A percentile compares a stretch with the other conserved stretches of the same genome.
Conservation (phyloP, 257 asterid genomes). For the Salvia splendens region DNA sequence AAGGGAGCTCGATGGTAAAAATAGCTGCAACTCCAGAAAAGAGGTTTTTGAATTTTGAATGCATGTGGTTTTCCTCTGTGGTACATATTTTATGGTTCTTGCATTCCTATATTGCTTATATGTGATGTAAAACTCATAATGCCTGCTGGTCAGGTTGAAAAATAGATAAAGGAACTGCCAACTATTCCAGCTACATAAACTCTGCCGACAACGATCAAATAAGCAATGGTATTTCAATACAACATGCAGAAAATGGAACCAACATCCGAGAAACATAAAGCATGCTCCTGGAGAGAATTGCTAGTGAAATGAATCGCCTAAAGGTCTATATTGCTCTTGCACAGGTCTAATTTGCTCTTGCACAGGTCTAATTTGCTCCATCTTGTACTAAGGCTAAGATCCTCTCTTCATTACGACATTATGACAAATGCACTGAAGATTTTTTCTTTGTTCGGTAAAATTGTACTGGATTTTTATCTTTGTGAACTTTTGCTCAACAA, state of each 20-base stretch:
- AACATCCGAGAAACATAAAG: constrained; percentile 90
- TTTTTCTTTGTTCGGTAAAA: background rate
- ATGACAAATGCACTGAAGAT: constrained; percentile 2
- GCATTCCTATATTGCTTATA: constrained; percentile 17
- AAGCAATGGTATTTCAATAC: constrained; percentile 58
- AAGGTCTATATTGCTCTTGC: constrained; percentile 84
- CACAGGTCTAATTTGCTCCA: no score
- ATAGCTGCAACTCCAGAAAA: background rate
- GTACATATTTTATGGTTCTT: background rate
- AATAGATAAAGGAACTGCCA: constrained; percentile 86
- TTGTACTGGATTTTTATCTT: background rate
- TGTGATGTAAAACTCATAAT: background rate
- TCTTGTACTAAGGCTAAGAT: constrained; percentile 18
- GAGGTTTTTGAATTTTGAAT: background rate
- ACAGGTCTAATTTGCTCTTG: constrained; percentile 65
- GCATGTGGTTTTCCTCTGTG: constrained; percentile 1
- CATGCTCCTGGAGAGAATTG: constrained; percentile 94
- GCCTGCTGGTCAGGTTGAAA: constrained; percentile 73
- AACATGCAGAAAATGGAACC: constrained; percentile 66
- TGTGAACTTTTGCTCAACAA: constrained; percentile 3
- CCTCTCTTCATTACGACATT: constrained; percentile 1
- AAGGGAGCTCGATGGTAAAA: constrained; percentile 19
- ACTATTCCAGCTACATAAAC: constrained; percentile 55
- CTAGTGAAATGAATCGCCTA: constrained; percentile 94
- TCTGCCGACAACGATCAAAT: constrained; percentile 50